These are phyloP conservation scores for Coffea canephora DNA, from an alignment of 257 asterid species.

Conservation along the genomic window DNA sequence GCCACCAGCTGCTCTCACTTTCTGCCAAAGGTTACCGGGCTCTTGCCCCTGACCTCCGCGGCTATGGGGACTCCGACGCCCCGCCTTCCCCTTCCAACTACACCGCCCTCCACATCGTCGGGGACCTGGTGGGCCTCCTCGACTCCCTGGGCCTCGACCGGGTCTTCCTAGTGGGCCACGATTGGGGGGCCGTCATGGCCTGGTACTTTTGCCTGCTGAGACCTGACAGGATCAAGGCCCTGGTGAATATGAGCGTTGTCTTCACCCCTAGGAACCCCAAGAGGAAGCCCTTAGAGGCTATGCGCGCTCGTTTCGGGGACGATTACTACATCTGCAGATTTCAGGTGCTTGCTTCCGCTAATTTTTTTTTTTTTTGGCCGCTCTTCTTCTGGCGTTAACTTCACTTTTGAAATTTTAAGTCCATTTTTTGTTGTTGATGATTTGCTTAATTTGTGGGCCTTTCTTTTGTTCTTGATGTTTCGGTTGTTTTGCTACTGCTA, in stretches of 20 bases:
- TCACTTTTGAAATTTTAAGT: too few relatives aligned
- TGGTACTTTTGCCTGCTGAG: constrained; percentile 75
- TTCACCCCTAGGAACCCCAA: constrained; percentile 48
- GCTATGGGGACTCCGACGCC: constrained; percentile 87
- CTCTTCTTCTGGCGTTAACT: not conserved
- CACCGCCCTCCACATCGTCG: constrained; percentile 70
- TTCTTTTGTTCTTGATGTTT: not conserved
- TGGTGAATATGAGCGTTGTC: constrained; percentile 72
- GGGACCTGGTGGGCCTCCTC: constrained; percentile 67
- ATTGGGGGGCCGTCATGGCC: constrained; percentile 86
- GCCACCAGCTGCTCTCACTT: constrained; percentile 80
- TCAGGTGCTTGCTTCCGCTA: constrained; percentile 50
- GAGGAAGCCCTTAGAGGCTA: constrained; percentile 50
- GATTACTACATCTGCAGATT: constrained; percentile 89
- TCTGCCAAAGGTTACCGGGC: constrained; percentile 79
- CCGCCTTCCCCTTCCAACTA: constrained; percentile 64
- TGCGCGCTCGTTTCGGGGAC: constrained; percentile 65
- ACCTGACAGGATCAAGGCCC: constrained; percentile 73
- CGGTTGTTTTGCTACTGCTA: not conserved
- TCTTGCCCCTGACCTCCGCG: constrained; percentile 93
- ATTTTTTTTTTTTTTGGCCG: too few relatives aligned
- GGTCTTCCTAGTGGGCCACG: constrained; percentile 89
- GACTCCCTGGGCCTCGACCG: constrained; percentile 51
- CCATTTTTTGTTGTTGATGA: not conserved
- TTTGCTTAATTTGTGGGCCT: not conserved